Evolutionary conservation across 2,329 filamentous ascomycete species (phyloP), one percentile per base, ranked within the genome.

Genomic region (Neodidymelliopsis sp.): DNA sequence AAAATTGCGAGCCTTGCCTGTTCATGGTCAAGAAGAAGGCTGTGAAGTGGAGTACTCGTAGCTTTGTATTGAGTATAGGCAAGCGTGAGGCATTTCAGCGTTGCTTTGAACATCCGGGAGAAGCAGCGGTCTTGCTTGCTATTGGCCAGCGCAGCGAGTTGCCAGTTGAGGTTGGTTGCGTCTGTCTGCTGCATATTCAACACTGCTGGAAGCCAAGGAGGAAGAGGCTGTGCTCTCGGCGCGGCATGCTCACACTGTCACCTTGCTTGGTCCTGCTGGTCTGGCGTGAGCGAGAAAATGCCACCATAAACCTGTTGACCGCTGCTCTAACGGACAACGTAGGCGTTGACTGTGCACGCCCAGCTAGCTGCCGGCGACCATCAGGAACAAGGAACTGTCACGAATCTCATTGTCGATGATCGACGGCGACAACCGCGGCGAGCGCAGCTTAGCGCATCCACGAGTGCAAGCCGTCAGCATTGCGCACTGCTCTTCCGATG

Each of bases 381-480:
- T 28, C 47, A 50, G 47, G 47, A 50, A 50, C 47, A 41, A 35
- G 40, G 31, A 45, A 36, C 35, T 49, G 47, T 44, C 47, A 38
- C 27, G 42, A 38, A 45, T 38, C 27, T 39, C 35, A 27, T 25
- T 45, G 28, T 45, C 20, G 35, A 33, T 34, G 49, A 52, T 52
- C 49, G 48, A 45, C 48, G 28, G 41, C 41, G 42, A 37, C 41
- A 46, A 46, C 36, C 48, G 48, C 48, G 48, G 48, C 33, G 36
- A 51, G 31, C 41, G 41, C 40, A 39, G 29, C 41, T 46, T 51
- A 51, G 41, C 42, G 37, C 37, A 22, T 28, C 27, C 42, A 30
- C 19, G 12, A 28, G 18, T 25, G 9, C 22, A 41, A 31, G 31
- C 31, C 39, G 20, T 36, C 19, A 44, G 23, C n/a, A 37, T 27